Base-by-base conservation (phyloP, 768 basidiomycete genomes). In the Suillus subaureus region DNA sequence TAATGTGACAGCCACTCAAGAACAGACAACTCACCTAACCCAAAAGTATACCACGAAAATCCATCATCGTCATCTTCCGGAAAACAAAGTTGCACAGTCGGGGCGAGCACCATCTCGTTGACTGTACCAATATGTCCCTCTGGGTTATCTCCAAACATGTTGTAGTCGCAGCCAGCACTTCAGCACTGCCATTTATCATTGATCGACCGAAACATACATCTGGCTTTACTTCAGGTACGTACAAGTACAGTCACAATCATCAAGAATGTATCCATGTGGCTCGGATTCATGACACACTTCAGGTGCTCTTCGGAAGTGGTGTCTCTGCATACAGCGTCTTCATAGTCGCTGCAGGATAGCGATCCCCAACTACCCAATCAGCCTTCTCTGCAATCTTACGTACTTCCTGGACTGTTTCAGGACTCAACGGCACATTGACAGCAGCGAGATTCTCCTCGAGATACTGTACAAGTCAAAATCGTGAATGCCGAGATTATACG, bases 371-470 rank as follows among this genome's bases (percentile, higher is more conserved):
- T 13, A 67, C 75, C 61, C 61, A 66, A 11, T 33, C 67, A 1
- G 77, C 79, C n/a, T 71, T 71, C 13, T 75, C 75, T 6, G 80
- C 80, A 7, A 81, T 65, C 2, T 60, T 70, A 4, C 82, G 72
- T 2, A 85, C 72, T 54, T 76, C 75, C 23, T 72, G 69, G 15
- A 84, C 69, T 2, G 80, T 80, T 33, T 83, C 78, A 0, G 72
- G 57, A 13, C 67, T 70, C 18, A 84, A 77, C 12, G 67, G 70
- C 5, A 84, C 62, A 11, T 71, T 66, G 1, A 72, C 69, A 4
- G 81, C 79, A 0, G 61, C 77, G n/a, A 82, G 28, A 60, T 86
- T 86, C 66, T 86, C 84, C 23, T 81, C 70, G 9, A 86, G 76
- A 54, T 80, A 79, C 81, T 81, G 61, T 12, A 51, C 21, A 40